A percentile compares a stretch with the other conserved stretches of the same genome.
These are phyloP conservation scores for Fusarium nygamai DNA, from an alignment of 2,329 filamentous ascomycete species.

Conservation along the genomic window DNA sequence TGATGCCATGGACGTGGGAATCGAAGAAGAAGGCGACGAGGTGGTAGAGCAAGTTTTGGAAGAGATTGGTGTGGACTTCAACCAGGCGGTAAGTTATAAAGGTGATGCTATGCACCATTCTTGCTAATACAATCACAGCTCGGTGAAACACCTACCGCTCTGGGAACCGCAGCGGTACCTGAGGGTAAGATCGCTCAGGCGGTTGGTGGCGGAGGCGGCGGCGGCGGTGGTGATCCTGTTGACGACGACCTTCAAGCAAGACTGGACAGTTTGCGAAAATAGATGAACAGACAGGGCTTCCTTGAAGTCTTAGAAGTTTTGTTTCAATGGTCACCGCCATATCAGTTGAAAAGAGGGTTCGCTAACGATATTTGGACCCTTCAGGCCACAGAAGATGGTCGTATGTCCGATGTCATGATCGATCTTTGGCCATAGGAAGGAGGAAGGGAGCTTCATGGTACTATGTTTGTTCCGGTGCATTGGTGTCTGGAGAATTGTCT, in stretches of 20 bases:
- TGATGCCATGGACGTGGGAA: conserved; percentile 88
- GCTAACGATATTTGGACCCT: neutral
- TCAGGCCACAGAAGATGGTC: neutral
- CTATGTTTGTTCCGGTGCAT: conserved; percentile 37
- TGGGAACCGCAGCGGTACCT: conserved; percentile 77
- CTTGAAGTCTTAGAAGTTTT: neutral
- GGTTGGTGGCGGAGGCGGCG: conserved; percentile 67
- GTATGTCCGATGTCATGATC: neutral
- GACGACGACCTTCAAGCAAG: conserved; percentile 95
- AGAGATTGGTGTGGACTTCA: conserved; percentile 94
- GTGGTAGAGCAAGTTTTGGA: conserved; percentile 96
- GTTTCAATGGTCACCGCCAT: neutral
- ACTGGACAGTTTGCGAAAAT: conserved; percentile 83
- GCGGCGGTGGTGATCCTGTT: conserved; percentile 68
- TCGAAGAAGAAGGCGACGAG: conserved; percentile 96
- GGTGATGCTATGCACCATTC: conserved; percentile 31
- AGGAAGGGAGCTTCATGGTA: conserved; percentile 13
- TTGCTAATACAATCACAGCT: conserved; percentile 65
- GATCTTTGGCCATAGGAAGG: neutral
- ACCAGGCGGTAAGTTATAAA: conserved; percentile 75
- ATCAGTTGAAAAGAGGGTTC: neutral
- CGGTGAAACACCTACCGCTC: conserved; percentile 86
- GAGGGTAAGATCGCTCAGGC: conserved; percentile 88
- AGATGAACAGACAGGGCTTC: conserved; percentile 21
- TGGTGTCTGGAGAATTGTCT: conserved; percentile 41